Percentiles rank a stretch among this genome's conserved stretches.
These are phyloP conservation scores for Termitomyces bulborhizus DNA, from an alignment of 768 basidiomycete genomes.

Conservation along the genomic window DNA sequence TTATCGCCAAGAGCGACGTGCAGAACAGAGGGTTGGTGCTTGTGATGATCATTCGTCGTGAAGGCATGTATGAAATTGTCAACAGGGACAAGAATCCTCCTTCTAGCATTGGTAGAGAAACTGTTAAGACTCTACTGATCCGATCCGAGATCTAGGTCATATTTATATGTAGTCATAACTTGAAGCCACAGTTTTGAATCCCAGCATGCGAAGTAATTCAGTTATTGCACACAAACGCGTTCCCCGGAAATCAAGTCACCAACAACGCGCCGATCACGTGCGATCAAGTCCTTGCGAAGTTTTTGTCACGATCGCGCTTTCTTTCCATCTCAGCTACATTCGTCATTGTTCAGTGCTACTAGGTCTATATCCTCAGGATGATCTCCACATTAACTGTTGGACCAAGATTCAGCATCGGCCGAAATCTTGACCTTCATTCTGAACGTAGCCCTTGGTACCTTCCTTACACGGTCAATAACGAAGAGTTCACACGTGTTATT, in stretches of 20 bases:
- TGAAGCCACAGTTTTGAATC: no score
- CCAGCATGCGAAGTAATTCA: no score
- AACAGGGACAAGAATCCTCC: background rate
- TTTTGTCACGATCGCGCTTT: fast-evolving
- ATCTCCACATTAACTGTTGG: no score
- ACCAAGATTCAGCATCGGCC: background rate
- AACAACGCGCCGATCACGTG: background rate
- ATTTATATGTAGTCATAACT: no score
- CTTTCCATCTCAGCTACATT: no score
- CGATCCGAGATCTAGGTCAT: background rate
- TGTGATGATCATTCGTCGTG: constrained; percentile 28
- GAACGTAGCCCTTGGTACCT: no score
- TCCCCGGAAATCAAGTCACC: background rate
- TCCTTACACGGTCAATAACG: no score
- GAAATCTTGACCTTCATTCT: background rate
- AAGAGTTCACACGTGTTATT: background rate
- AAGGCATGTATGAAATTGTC: constrained; percentile 31
- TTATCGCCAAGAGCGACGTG: constrained; percentile 33
- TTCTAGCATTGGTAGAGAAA: background rate
- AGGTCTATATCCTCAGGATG: no score
- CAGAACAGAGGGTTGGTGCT: constrained; percentile 13
- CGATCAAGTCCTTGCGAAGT: no score
- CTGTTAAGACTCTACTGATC: background rate
- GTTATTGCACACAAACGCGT: background rate
- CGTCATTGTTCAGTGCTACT: no score